A percentile compares a stretch with the other conserved stretches of the same genome.
These are phyloP conservation scores for Fusarium pseudoanthophilum DNA, from an alignment of 2,329 filamentous ascomycete genomes.

Conservation along the genomic window DNA sequence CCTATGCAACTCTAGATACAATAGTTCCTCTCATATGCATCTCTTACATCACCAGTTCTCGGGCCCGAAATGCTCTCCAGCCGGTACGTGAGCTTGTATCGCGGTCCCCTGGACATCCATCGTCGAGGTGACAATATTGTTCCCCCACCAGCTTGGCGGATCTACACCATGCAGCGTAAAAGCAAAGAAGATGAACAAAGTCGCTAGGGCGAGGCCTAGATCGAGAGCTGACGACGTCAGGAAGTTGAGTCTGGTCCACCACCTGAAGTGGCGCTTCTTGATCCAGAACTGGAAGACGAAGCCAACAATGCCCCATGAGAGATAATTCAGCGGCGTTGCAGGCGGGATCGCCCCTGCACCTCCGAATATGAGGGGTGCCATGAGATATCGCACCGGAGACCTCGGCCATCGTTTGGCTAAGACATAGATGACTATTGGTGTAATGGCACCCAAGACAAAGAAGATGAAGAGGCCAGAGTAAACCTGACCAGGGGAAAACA, in stretches of 20 bases:
- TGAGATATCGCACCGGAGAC: constrained; percentile 63
- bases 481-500: constrained; percentile 71
- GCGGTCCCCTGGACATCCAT: constrained; percentile 71
- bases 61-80: constrained; percentile 72
- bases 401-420: constrained; percentile 61
- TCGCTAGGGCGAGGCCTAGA: constrained; percentile 73
- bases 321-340: constrained; percentile 78
- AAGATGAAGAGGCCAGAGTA: constrained; percentile 70
- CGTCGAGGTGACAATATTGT: constrained; percentile 66
- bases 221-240: constrained; percentile 76
- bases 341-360: constrained; percentile 68
- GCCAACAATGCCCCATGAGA: constrained; percentile 78
- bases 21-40: neutral
- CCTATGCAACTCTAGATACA: neutral
- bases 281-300: constrained; percentile 76
- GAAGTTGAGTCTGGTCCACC: constrained; percentile 82
- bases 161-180: constrained; percentile 71
- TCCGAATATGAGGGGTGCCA: constrained; percentile 72
- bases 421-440: constrained; percentile 64
- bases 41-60: constrained; percentile 56
- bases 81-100: constrained; percentile 62
- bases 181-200: constrained; percentile 76
- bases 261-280: constrained; percentile 70
- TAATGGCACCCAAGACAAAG: constrained; percentile 66
- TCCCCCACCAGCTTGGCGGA: constrained; percentile 77